Base-by-base conservation (phyloP, 192 early-diverging fungal species). In the Backusella liffmaniae region DNA sequence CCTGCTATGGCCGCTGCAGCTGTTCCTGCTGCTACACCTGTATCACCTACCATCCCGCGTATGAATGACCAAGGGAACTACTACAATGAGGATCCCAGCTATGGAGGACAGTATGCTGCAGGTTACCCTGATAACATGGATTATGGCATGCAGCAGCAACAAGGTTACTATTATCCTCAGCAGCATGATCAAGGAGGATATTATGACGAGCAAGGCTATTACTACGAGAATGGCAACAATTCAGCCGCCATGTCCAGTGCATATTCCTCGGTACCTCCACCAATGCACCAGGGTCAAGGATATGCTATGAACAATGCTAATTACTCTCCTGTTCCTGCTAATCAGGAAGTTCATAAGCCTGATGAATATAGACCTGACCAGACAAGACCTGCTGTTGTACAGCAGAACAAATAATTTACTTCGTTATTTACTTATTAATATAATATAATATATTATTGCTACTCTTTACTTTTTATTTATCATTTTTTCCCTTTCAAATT, bases 131-230 rank as follows among this genome's bases (percentile, higher is more conserved):
- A 74, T 59, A 56, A 59, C 18, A 59, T 37, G 34, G 56, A 74
- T 42, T 41, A 65, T 16, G 49, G 49, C n/a, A 72, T 72, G 71
- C 73, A 74, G 23, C 56, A 62, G 36, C 72, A 73, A 21, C 53
- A 74, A n/a, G 73, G 73, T 26, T 74, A 74, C 15, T 74, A 74
- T 30, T 74, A 74, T 66, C 35, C 68, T 70, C 68, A 70, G 23
- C 66, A 67, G 18, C 66, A 67, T 10, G 51, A 73, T 4, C 32
- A 73, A 4, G 30, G 30, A 36, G 73, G 44, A 1, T 74, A 74
- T 34, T 74, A 74, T 42, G 56, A 59, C 30, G 73, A 74, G 32
- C 36, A 62, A 51, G 39, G 62, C 5, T 74, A 74, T 42, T 74
- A 74, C 23, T 74, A 74, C 46, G 73, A 74, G 5, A 74, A 34